Base-by-base conservation (phyloP, 2,329 filamentous ascomycete species). In the Xylariaceae sp. region DNA sequence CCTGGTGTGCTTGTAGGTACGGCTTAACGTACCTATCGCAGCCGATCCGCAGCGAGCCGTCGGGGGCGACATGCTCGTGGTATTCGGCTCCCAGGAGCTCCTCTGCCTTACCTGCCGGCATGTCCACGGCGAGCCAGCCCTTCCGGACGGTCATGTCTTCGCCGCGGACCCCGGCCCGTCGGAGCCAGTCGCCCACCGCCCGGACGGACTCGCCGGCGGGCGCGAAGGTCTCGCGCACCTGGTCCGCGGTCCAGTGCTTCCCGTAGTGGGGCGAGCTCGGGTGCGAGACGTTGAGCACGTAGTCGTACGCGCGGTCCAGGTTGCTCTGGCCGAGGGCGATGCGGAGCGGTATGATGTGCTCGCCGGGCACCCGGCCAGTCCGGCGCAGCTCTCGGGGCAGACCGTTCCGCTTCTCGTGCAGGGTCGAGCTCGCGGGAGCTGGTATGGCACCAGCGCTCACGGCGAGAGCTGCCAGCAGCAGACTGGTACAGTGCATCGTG, bases 221-320 rank as follows among this genome's bases (percentile, higher is more conserved):
- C 19, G 12, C 13, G 19, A 32, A 32, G 6, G 30, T 17, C 19
- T 32, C 19, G 12, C 19, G 19, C 4, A 32, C 21, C 18, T 32
- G 19, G n/a, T 5, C 9, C 7, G 18, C 11, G 3, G 30, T 32
- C 30, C 30, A 32, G 30, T 32, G 30, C 18, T 32, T 32, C 4
- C 30, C 30, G 16, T 23, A 32, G 19, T 24, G 11, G 12, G 30
- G 30, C 19, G 30, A 32, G 19, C n/a, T 14, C 13, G 30, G 30
- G 19, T 32, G 19, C 8, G 30, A 22, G n/a, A 32, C 30, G 13
- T 16, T 17, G 18, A 32, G 22, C 12, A 32, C 8, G 10, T 15
- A 32, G 5, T 32, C 30, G 9, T 32, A 15, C 9, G 10, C 30
- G n/a, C 13, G 11, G 19, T 22, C 30, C 14, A 32, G n/a, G 15